A percentile compares a stretch with the other conserved stretches of the same genome.
Evolutionary conservation across 805 yeast species (phyloP).

Genomic region (Candida ficus): DNA sequence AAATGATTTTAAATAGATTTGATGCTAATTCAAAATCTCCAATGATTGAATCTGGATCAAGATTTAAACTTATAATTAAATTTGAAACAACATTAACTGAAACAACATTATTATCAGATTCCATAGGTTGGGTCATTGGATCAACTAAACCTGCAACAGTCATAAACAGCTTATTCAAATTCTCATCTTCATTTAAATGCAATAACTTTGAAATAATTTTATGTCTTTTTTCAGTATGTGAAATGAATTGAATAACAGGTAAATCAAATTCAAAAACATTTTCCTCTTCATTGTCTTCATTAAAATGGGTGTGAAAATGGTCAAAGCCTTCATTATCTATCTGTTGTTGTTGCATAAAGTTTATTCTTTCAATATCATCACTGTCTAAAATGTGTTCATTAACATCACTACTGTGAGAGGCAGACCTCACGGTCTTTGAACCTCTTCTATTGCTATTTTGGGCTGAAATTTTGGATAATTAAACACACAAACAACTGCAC

Average conservation of each 20-base stretch:
- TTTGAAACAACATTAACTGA: slow-evolving; percentile 55
- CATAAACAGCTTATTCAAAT: slow-evolving; percentile 13
- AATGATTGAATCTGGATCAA: slow-evolving; percentile 24
- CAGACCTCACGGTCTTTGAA: slow-evolving; percentile 18
- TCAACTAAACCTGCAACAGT: slow-evolving; percentile 41
- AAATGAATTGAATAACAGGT: slow-evolving; percentile 18
- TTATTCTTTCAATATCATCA: slow-evolving; percentile 2
- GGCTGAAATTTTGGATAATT: slow-evolving; percentile 10
- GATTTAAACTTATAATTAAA: slow-evolving; percentile 33
- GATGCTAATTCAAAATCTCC: slow-evolving; percentile 31
- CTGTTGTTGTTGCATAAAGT: background rate
- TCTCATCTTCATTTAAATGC: slow-evolving; percentile 17
- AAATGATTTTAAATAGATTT: slow-evolving; percentile 32
- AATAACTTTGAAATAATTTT: slow-evolving; percentile 25
- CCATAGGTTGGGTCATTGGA: slow-evolving; percentile 67
- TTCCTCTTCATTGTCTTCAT: slow-evolving; percentile 20
- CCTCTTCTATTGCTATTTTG: slow-evolving; percentile 17
- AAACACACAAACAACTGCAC: background rate
- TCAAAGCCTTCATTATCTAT: background rate
- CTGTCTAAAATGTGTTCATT: slow-evolving; percentile 3
- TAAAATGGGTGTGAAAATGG: background rate
- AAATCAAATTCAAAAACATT: slow-evolving; percentile 29
- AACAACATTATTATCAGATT: slow-evolving; percentile 44
- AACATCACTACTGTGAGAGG: slow-evolving; percentile 2
- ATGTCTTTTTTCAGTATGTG: slow-evolving; percentile 28